Percentiles rank a stretch among this genome's conserved stretches.
phyloP scores from a whole-genome alignment of 2,329 filamentous ascomycete species.

The Sporothrix pallida region DNA sequence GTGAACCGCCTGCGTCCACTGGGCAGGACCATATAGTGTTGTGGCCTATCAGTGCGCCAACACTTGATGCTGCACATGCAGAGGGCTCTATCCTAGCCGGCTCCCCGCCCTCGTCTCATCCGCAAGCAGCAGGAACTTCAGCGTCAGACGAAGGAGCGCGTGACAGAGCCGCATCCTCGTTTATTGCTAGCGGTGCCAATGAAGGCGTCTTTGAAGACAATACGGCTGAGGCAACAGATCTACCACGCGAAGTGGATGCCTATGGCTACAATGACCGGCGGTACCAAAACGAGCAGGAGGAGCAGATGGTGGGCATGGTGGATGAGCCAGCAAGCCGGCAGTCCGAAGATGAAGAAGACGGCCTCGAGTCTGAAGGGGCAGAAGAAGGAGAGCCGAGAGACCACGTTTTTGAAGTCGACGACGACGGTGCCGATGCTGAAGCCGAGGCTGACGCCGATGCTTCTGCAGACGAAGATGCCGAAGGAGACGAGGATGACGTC shows the following conservation, averaged over 20 bases:
- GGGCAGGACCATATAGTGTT: conserved; percentile 22
- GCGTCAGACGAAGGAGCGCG: not conserved
- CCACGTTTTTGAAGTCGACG: conserved; percentile 39
- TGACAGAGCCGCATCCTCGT: not conserved
- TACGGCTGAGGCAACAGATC: conserved; percentile 9
- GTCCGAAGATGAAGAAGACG: conserved; percentile 36
- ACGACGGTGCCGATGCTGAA: conserved; percentile 34
- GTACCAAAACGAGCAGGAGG: conserved; percentile 43
- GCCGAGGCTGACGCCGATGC: conserved; percentile 37
- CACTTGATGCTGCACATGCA: conserved; percentile 27
- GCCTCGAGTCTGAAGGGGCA: conserved; percentile 44
- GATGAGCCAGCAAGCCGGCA: conserved; percentile 31
- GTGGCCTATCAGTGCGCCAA: conserved; percentile 34
- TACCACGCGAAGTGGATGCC: conserved; percentile 39
- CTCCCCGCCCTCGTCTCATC: not conserved
- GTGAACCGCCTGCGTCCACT: not conserved
- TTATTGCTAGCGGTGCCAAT: conserved; percentile 13
- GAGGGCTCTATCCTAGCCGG: not conserved
- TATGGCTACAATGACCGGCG: conserved; percentile 40
- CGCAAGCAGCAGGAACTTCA: not conserved
- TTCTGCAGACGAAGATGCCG: conserved; percentile 39
- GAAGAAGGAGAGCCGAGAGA: conserved; percentile 43
- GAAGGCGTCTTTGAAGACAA: conserved; percentile 33
- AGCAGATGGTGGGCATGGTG: conserved; percentile 41
- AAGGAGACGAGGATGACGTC: conserved; percentile 27